These are phyloP conservation scores for Coemansia sp. DNA, from an alignment of 192 early-diverging fungal genomes.

Conservation along the genomic window DNA sequence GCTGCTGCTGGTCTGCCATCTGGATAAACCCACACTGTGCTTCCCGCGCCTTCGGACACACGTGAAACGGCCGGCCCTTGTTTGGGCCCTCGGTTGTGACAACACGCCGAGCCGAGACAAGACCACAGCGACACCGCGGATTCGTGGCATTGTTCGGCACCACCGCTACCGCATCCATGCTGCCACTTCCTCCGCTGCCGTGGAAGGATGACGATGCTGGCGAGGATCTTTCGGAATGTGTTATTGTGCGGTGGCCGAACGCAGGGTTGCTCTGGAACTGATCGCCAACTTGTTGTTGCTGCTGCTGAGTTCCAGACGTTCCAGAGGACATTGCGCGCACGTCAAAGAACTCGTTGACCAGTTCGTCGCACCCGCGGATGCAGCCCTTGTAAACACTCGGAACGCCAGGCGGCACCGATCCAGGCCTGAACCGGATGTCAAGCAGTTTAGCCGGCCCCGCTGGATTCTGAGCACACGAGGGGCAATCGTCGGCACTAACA, in stretches of 20 bases:
- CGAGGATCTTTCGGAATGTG: neutral
- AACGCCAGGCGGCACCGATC: conserved; percentile 32
- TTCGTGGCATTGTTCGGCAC: neutral
- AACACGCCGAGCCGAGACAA: conserved; percentile 37
- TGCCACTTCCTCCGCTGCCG: neutral
- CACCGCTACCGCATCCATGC: conserved; percentile 1
- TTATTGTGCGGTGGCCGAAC: neutral
- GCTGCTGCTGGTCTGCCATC: conserved; percentile 58
- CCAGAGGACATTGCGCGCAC: neutral
- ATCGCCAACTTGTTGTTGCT: conserved; percentile 9
- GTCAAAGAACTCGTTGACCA: conserved; percentile 45
- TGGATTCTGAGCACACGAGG: conserved; percentile 14
- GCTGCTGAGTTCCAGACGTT: neutral
- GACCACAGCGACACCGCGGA: conserved; percentile 53
- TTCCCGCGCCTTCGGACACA: conserved; percentile 42
- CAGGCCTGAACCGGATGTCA: conserved; percentile 36
- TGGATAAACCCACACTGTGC: conserved; percentile 59
- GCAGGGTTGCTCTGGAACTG: neutral
- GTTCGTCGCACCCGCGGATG: conserved; percentile 48
- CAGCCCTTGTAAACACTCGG: conserved; percentile 31
- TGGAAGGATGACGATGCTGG: neutral
- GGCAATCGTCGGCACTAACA: conserved; percentile 25
- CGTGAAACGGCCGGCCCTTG: conserved; percentile 60
- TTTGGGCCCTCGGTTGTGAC: conserved; percentile 58
- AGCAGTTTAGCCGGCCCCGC: conserved; percentile 26